phyloP scores from a whole-genome alignment of 306 rosid species.

The Quercus parvula region DNA sequence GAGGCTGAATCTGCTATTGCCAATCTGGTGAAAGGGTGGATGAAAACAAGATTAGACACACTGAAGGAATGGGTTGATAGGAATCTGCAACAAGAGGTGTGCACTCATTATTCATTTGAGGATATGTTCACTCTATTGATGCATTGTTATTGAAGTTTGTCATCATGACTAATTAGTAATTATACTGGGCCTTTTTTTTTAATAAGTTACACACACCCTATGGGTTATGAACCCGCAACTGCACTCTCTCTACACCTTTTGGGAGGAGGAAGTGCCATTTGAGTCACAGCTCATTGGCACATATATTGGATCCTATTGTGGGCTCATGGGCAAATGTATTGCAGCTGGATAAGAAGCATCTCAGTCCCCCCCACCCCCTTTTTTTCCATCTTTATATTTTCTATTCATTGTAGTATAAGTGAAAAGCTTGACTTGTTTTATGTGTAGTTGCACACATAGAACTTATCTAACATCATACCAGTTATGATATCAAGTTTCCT shows the following conservation, averaged over 20 bases:
- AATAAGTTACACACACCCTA: too few species aligned
- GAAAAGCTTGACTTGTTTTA: not conserved
- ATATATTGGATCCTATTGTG: not conserved
- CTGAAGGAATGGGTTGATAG: slow-evolving; percentile 94
- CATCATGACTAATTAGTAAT: not conserved
- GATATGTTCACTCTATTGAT: not conserved
- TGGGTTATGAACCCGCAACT: too few species aligned
- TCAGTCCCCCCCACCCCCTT: not conserved
- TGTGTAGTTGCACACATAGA: not conserved
- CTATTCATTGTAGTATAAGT: not conserved
- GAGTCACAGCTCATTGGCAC: too few species aligned
- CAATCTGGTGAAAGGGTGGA: slow-evolving; percentile 89
- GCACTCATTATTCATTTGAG: slow-evolving; percentile 22
- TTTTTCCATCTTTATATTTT: not conserved
- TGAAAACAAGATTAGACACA: slow-evolving; percentile 80
- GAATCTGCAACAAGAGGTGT: slow-evolving; percentile 94
- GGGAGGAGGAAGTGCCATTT: too few species aligned
- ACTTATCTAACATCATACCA: not conserved
- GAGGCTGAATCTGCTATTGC: slow-evolving; percentile 95
- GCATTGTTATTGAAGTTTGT: not conserved
- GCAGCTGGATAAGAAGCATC: not conserved
- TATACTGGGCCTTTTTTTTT: too few species aligned
- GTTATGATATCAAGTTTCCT: not conserved
- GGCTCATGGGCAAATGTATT: not conserved
- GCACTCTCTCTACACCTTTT: too few species aligned